Base-by-base conservation (phyloP, 768 basidiomycete genomes). In the Auriscalpium vulgare region DNA sequence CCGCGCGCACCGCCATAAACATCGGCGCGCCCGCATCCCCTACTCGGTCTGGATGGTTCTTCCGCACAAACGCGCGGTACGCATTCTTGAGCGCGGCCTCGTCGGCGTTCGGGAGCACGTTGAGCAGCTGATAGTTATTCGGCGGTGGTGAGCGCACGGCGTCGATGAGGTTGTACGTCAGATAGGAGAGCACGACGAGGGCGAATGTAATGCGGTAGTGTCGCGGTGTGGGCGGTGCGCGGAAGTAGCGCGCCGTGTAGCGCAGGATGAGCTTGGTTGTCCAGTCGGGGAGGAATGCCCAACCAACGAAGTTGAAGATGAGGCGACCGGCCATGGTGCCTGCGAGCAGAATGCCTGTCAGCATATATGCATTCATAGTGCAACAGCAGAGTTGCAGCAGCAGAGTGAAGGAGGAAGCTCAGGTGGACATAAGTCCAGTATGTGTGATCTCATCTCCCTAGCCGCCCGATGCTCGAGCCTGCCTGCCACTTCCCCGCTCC, bases 81-180 rank as follows among this genome's bases (percentile, higher is more conserved):
- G 85, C 89, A 6, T 71, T 58, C 70, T 89, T 91, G 59, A 94
- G 74, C 8, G 75, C 78, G 44, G 68, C 68, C 50, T 87, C 87
- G 65, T 89, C 86, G 0, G 84, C 83, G n/a, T 69, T 69, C 1
- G 84, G 79, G 8, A 69, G 56, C 2, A 88, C 81, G 5, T 78
- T 82, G 17, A 93, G 80, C 13, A 88, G 75, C 58, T 91, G 76
- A 68, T 92, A 94, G 68, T 85, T 90, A 65, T 88, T 94, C n/a
- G 75, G 80, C 10, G 76, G 75, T 65, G 85, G 75, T 1, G 78
- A 71, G n/a, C 70, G 70, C 5, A 80, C 75, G 6, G 82, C 79
- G 54, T 83, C 72, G 45, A 83, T 59, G 57, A 90, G 70, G 51
- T 80, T 87, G 71, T 87, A 90, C 4, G 73, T 62, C 11, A 89